Evolutionary conservation across 768 basidiomycete genomes (phyloP).

Genomic region (Russula dissimulans): DNA sequence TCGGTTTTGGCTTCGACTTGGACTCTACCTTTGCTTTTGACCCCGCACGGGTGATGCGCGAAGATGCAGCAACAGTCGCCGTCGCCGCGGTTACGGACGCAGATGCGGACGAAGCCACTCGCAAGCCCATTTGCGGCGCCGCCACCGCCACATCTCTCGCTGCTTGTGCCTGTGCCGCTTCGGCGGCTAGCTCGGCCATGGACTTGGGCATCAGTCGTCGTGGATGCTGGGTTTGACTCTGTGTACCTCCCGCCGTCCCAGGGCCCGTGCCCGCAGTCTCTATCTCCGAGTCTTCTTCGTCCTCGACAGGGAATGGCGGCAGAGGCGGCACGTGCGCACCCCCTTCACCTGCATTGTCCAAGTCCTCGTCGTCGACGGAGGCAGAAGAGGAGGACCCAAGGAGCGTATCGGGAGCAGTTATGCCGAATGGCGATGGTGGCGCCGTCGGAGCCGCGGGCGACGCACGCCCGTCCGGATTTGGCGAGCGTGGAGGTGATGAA

Average conservation of each 20-base stretch:
- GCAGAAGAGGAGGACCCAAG: too few relatives aligned
- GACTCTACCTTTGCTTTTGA: neutral
- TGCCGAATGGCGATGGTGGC: neutral
- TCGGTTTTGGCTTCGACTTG: neutral
- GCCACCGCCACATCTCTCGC: slow-evolving; percentile 14
- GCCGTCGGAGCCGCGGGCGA: neutral
- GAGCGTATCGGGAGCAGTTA: neutral
- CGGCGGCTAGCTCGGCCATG: slow-evolving; percentile 18
- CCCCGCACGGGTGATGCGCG: neutral
- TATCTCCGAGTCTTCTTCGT: neutral
- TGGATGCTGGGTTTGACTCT: neutral
- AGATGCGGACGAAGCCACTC: neutral
- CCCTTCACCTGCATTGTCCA: slow-evolving; percentile 15
- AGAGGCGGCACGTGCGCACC: neutral
- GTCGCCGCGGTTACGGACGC: too few relatives aligned
- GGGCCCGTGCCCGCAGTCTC: neutral
- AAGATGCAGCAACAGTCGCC: too few relatives aligned
- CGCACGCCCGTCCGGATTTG: neutral
- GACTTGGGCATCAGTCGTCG: slow-evolving; percentile 14
- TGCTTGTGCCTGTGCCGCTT: slow-evolving; percentile 1
- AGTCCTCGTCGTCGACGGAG: slow-evolving; percentile 17
- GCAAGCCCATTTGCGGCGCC: slow-evolving; percentile 5
- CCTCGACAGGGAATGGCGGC: neutral
- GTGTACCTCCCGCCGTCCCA: neutral
- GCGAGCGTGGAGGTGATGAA: slow-evolving; percentile 13